phyloP scores from a whole-genome alignment of 2,329 filamentous ascomycete genomes.

The Xylaria polymorpha region DNA sequence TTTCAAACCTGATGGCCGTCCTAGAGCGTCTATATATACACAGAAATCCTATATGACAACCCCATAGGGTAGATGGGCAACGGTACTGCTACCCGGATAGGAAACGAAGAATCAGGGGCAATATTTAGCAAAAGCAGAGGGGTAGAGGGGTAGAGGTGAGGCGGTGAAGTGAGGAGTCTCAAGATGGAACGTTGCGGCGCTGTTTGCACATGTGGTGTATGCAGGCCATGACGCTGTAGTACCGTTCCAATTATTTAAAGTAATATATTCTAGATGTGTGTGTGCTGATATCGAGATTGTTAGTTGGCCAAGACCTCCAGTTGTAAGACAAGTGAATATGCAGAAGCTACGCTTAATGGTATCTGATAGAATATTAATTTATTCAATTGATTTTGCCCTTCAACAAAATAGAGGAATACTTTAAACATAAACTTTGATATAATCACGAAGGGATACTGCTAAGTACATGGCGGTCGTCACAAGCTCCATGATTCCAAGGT shows the following conservation, averaged over 20 bases:
- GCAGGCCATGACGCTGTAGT: neutral
- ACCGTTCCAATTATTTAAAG: neutral
- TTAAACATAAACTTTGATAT: too few relatives aligned
- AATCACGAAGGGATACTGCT: neutral
- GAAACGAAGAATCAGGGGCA: too few relatives aligned
- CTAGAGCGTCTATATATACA: too few relatives aligned
- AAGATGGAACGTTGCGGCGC: neutral
- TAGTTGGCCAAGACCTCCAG: neutral
- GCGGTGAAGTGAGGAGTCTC: neutral
- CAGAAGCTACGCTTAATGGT: neutral
- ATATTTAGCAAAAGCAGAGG: too few relatives aligned
- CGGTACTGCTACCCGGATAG: too few relatives aligned
- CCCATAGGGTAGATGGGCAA: too few relatives aligned
- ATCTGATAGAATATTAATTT: neutral
- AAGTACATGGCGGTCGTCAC: neutral
- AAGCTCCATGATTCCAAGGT: too few relatives aligned
- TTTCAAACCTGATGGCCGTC: too few relatives aligned
- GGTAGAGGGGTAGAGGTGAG: too few relatives aligned
- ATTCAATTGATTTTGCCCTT: neutral
- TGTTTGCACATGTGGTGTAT: neutral
- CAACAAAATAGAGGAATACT: too few relatives aligned
- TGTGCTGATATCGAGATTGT: neutral
- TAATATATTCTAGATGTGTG: neutral
- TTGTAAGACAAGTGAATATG: too few relatives aligned
- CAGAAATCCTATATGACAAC: too few relatives aligned